A percentile compares a stretch with the other conserved stretches of the same genome.
Evolutionary conservation across 805 yeast species (phyloP).

Genomic region (Saccharomycopsis babjevae): DNA sequence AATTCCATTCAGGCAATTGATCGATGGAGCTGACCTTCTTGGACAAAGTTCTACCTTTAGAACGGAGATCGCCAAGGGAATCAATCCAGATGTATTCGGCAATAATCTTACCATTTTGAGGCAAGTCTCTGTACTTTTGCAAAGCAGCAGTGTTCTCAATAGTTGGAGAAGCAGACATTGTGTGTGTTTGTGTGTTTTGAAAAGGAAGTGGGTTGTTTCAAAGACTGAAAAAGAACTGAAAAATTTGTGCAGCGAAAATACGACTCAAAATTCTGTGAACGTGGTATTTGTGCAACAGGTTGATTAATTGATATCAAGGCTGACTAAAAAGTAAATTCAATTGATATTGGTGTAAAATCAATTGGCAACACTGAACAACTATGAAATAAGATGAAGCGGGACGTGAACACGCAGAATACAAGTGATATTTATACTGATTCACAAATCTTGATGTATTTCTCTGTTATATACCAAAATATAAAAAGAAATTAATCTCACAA

Average conservation of each 20-base stretch:
- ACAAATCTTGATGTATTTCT: neutral
- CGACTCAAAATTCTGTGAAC: too few species aligned
- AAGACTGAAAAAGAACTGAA: neutral
- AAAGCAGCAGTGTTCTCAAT: conserved; percentile 54
- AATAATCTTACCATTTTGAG: conserved; percentile 75
- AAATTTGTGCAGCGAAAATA: too few species aligned
- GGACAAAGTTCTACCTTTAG: conserved; percentile 82
- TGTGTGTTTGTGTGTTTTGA: neutral
- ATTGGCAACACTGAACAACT: neutral
- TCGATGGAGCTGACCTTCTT: conserved; percentile 62
- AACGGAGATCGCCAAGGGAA: conserved; percentile 81
- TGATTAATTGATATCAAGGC: too few species aligned
- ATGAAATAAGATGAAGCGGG: too few species aligned
- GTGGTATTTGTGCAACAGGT: too few species aligned
- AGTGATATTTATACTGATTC: neutral
- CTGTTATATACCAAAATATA: too few species aligned
- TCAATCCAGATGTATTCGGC: conserved; percentile 99
- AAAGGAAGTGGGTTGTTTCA: neutral
- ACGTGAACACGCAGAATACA: neutral
- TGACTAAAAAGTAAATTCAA: too few species aligned
- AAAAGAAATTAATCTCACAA: neutral
- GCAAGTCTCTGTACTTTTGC: conserved; percentile 72
- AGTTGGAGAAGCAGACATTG: conserved; percentile 20
- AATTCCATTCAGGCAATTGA: conserved; percentile 98
- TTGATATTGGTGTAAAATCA: too few species aligned